A percentile compares a stretch with the other conserved stretches of the same genome.
phyloP scores from a whole-genome alignment of 768 basidiomycete species.

The Leccinum subtestaceum region DNA sequence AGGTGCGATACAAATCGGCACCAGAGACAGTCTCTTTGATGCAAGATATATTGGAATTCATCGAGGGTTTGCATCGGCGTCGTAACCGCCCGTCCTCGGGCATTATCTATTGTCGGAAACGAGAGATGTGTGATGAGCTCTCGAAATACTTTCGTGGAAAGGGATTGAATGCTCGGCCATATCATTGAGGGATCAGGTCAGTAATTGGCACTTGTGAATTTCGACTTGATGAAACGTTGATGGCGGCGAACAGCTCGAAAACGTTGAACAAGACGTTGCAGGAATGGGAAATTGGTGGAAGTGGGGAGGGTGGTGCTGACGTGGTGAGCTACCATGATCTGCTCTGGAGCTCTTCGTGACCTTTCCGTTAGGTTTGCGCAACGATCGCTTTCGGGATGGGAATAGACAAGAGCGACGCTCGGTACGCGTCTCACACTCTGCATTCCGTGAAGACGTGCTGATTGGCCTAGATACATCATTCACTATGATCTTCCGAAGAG shows the following conservation, averaged over 20 bases:
- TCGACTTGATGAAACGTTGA: not conserved
- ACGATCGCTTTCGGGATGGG: conserved; percentile 87
- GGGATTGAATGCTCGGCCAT: conserved; percentile 66
- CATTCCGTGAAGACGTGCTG: not conserved
- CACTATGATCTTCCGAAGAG: conserved; percentile 83
- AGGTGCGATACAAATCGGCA: conserved; percentile 66
- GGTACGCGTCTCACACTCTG: conserved; percentile 36
- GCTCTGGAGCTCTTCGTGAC: not conserved
- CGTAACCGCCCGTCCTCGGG: conserved; percentile 62
- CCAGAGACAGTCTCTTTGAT: conserved; percentile 53
- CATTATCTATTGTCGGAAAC: conserved; percentile 78
- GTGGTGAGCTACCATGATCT: conserved; percentile 43
- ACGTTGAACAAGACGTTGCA: conserved; percentile 51
- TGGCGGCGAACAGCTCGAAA: conserved; percentile 34
- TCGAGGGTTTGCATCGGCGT: conserved; percentile 57
- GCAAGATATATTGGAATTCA: conserved; percentile 64
- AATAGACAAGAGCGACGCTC: conserved; percentile 79
- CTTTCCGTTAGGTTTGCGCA: conserved; percentile 57
- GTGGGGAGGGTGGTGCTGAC: conserved; percentile 54
- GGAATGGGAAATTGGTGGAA: conserved; percentile 59
- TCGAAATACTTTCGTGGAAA: conserved; percentile 61
- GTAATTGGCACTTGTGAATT: not conserved
- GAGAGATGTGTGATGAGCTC: conserved; percentile 64
- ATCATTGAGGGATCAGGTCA: conserved; percentile 70
- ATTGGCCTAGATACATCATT: conserved; percentile 57